Evolutionary conservation across 805 yeast species (phyloP).

Genomic region (Candida montana): DNA sequence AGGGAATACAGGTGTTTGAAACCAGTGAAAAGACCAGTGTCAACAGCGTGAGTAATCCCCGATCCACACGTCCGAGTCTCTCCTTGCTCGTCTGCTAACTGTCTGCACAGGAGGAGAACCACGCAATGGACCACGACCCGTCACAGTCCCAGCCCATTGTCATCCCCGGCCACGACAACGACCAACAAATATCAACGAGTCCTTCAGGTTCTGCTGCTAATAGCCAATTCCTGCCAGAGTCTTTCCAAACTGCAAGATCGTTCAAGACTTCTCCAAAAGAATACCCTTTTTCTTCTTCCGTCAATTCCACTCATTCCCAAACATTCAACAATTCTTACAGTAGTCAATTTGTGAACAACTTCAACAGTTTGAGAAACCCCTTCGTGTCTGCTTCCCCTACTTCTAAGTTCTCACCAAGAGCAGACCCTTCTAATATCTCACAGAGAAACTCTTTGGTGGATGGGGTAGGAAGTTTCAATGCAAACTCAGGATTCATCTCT

Average conservation of each 20-base stretch:
- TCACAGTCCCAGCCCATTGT: slow-evolving; percentile 23
- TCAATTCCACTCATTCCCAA: slow-evolving; percentile 21
- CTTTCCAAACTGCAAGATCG: slow-evolving; percentile 25
- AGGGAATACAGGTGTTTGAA: neutral
- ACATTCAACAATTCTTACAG: slow-evolving; percentile 14
- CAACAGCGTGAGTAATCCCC: neutral
- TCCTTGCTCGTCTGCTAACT: no score
- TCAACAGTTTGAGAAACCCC: slow-evolving; percentile 16
- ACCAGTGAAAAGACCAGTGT: no score
- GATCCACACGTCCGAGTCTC: neutral
- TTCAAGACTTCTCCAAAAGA: slow-evolving; percentile 18
- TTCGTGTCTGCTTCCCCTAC: slow-evolving; percentile 20
- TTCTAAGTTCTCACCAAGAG: slow-evolving; percentile 22
- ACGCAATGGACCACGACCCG: slow-evolving; percentile 7
- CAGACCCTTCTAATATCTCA: slow-evolving; percentile 21
- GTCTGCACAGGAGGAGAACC: no score
- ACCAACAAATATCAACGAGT: neutral
- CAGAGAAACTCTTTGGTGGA: slow-evolving; percentile 11
- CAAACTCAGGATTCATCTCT: slow-evolving; percentile 5
- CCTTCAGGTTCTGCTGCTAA: neutral
- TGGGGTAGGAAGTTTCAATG: neutral
- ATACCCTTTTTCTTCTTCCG: slow-evolving; percentile 19
- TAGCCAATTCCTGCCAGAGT: slow-evolving; percentile 18
- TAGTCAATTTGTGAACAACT: slow-evolving; percentile 18
- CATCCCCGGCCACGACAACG: slow-evolving; percentile 25